phyloP scores from a whole-genome alignment of 129 eudicot species.

The Kitagawia praeruptora region DNA sequence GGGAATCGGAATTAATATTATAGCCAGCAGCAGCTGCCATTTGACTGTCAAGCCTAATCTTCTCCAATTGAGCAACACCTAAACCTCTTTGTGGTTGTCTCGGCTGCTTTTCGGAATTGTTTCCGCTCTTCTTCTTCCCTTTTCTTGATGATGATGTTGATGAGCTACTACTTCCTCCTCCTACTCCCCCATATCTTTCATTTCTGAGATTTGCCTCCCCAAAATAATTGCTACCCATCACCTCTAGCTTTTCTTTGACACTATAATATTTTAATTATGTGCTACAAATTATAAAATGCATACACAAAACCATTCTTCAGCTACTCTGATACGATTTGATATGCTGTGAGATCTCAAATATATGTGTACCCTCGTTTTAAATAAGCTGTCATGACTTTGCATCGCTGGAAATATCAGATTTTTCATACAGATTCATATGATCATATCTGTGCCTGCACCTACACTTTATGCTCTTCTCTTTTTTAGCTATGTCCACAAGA shows the following conservation, averaged over 20 bases:
- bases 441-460: conserved; percentile 27
- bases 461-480: conserved; percentile 29
- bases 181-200: not conserved
- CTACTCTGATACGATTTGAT: conserved; percentile 8
- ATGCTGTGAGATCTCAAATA: conserved; percentile 27
- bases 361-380: conserved; percentile 32
- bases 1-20: conserved; percentile 16
- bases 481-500: conserved; percentile 15
- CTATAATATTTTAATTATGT: not conserved
- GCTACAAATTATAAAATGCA: not conserved
- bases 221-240: conserved; percentile 47
- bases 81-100: conserved; percentile 70
- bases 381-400: conserved; percentile 57
- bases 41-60: conserved; percentile 71
- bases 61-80: conserved; percentile 89
- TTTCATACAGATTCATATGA: conserved; percentile 49
- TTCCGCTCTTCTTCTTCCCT: conserved; percentile 3
- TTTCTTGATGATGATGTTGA: not conserved
- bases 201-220: conserved; percentile 16
- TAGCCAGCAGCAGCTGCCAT: conserved; percentile 21
- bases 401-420: conserved; percentile 68
- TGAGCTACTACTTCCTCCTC: not conserved
- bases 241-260: not conserved
- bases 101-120: conserved; percentile 4
- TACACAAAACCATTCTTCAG: not conserved